Evolutionary conservation across 2,329 filamentous ascomycete genomes (phyloP).

Genomic region (Allantophomopsis lycopodina): DNA sequence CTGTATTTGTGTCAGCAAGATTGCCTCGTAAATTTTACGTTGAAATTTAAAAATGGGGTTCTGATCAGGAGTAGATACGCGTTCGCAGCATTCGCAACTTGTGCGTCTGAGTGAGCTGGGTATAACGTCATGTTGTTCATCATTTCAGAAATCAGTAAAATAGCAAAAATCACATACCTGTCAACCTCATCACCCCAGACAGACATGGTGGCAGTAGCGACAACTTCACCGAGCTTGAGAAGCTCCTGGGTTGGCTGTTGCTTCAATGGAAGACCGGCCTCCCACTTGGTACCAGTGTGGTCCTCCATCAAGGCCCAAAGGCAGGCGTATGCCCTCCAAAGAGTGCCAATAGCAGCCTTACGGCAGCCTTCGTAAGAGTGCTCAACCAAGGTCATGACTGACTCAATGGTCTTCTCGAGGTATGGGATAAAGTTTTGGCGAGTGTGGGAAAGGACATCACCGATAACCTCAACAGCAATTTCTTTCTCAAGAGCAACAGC

Average conservation of each 20-base stretch:
- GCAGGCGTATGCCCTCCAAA: slow-evolving; percentile 88
- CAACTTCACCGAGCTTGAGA: slow-evolving; percentile 71
- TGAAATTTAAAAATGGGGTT: slow-evolving; percentile 11
- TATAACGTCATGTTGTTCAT: slow-evolving; percentile 86
- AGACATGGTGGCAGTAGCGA: slow-evolving; percentile 71
- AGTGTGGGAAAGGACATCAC: slow-evolving; percentile 81
- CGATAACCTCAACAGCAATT: slow-evolving; percentile 88
- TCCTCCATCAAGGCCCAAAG: slow-evolving; percentile 82
- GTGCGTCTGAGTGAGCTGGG: slow-evolving; percentile 99
- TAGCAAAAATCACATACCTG: slow-evolving; percentile 51
- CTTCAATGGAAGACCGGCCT: slow-evolving; percentile 73
- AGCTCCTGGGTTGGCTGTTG: slow-evolving; percentile 68
- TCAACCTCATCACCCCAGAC: slow-evolving; percentile 87
- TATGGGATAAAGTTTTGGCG: slow-evolving; percentile 71
- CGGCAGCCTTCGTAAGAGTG: slow-evolving; percentile 89
- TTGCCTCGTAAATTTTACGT: slow-evolving; percentile 3
- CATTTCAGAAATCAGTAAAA: slow-evolving; percentile 32
- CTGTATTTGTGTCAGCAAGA: slow-evolving; percentile 28
- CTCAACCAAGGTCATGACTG: slow-evolving; percentile 66
- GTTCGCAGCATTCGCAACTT: slow-evolving; percentile 80
- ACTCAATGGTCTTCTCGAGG: slow-evolving; percentile 78
- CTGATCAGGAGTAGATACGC: slow-evolving; percentile 43
- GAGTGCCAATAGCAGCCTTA: slow-evolving; percentile 78
- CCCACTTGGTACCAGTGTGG: slow-evolving; percentile 68
- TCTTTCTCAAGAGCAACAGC: slow-evolving; percentile 93